These are phyloP conservation scores for Emydomyces testavorans DNA, from an alignment of 2,329 filamentous ascomycete species.

Conservation along the genomic window DNA sequence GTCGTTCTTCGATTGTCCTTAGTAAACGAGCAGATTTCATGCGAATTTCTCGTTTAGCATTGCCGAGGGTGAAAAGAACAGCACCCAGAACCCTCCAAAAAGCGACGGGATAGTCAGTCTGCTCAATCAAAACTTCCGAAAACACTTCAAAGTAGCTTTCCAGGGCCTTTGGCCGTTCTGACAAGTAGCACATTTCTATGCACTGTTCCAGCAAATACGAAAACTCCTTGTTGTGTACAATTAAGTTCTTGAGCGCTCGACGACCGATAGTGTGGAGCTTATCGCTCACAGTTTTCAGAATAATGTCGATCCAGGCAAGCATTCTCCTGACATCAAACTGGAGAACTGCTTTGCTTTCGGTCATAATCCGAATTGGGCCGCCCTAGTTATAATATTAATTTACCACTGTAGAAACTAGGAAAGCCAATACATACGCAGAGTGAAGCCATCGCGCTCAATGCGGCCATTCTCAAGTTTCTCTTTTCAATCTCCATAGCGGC, in stretches of 20 bases:
- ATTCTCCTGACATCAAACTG: conserved; percentile 89
- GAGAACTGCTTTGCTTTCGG: conserved; percentile 73
- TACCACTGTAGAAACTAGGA: neutral
- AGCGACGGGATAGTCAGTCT: conserved; percentile 67
- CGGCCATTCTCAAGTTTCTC: conserved; percentile 76
- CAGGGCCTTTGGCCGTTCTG: conserved; percentile 67
- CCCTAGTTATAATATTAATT: conserved; percentile 25
- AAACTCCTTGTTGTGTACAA: conserved; percentile 80
- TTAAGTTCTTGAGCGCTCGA: conserved; percentile 76
- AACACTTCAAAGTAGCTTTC: conserved; percentile 95
- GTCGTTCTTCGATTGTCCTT: conserved; percentile 68
- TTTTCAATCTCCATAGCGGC: conserved; percentile 96
- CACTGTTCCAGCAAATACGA: conserved; percentile 78
- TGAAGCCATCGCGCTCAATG: conserved; percentile 88
- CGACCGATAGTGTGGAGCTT: conserved; percentile 83
- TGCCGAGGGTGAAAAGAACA: conserved; percentile 83
- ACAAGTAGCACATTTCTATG: conserved; percentile 79
- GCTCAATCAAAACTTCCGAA: conserved; percentile 71
- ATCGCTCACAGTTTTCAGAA: conserved; percentile 85
- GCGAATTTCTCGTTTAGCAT: conserved; percentile 76
- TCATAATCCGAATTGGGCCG: conserved; percentile 71
- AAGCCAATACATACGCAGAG: conserved; percentile 55
- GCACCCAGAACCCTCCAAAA: conserved; percentile 87
- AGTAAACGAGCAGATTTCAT: conserved; percentile 77
- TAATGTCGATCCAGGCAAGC: conserved; percentile 88